Conservation (phyloP, 176 grass and related monocot species). For the Pontederia crassipes region DNA sequence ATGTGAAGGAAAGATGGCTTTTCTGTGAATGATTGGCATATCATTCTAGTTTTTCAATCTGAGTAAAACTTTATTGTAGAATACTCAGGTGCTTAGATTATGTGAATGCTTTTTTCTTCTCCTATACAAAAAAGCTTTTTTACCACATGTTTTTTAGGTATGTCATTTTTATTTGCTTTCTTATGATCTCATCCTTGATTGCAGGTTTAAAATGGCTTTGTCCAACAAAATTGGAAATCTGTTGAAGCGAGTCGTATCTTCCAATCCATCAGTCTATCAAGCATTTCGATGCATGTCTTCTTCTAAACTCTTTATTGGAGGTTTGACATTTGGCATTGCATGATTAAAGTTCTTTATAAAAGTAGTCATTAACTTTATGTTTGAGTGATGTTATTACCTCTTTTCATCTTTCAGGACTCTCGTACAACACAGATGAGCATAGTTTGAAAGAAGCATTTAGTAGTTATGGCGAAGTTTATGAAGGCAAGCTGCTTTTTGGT, state of each 20-base stretch:
- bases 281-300: slow-evolving; percentile 94
- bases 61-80: too few relatives aligned
- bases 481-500: slow-evolving; percentile 29
- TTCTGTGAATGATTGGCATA: too few relatives aligned
- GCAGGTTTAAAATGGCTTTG: slow-evolving; percentile 34
- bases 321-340: slow-evolving; percentile 9
- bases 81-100: too few relatives aligned
- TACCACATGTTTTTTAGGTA: too few relatives aligned
- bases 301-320: slow-evolving; percentile 83
- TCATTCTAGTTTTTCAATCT: too few relatives aligned
- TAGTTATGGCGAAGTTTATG: slow-evolving; percentile 67
- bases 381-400: not conserved
- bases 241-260: slow-evolving; percentile 52
- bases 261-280: slow-evolving; percentile 47
- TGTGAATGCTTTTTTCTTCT: too few relatives aligned
- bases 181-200: not conserved
- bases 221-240: slow-evolving; percentile 55
- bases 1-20: too few relatives aligned
- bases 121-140: too few relatives aligned
- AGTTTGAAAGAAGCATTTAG: slow-evolving; percentile 45
- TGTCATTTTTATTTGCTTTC: too few relatives aligned
- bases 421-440: slow-evolving; percentile 54
- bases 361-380: slow-evolving; percentile 4
- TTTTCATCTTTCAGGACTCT: slow-evolving; percentile 38
- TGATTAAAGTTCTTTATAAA: not conserved